These are phyloP conservation scores for Cutaneotrichosporon cutaneum DNA, from an alignment of 1,284 basidiomycete species.

Conservation along the genomic window DNA sequence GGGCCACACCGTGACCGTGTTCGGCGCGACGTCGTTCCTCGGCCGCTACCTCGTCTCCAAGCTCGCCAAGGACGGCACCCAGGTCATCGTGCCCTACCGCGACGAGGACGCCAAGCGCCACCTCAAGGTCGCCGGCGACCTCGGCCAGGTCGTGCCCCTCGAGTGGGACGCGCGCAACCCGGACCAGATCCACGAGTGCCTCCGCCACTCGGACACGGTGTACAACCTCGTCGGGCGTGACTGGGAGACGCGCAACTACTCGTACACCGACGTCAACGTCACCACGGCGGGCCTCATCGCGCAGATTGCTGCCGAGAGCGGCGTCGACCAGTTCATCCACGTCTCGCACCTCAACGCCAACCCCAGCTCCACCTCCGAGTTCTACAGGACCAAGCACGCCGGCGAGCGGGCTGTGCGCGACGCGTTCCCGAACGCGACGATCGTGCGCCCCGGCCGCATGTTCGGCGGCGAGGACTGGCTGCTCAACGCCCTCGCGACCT, in stretches of 20 bases:
- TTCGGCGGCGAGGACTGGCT: constrained; percentile 95
- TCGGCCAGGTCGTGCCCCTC: constrained; percentile 94
- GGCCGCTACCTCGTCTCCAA: constrained; percentile 92
- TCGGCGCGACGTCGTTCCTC: constrained; percentile 94
- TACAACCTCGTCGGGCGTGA: constrained; percentile 89
- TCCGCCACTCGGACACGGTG: constrained; percentile 96
- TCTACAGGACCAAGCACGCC: constrained; percentile 85
- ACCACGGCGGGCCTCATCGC: constrained; percentile 71
- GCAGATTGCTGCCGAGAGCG: constrained; percentile 69
- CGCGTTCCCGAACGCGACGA: constrained; percentile 83
- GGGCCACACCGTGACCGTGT: constrained; percentile 92
- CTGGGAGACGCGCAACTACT: constrained; percentile 90
- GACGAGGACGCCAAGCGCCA: constrained; percentile 93
- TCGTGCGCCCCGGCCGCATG: constrained; percentile 81
- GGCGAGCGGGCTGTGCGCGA: constrained; percentile 86
- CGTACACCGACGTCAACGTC: constrained; percentile 63
- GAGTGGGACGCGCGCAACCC: constrained; percentile 92
- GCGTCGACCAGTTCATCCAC: constrained; percentile 85
- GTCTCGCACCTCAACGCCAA: constrained; percentile 94
- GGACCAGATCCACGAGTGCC: constrained; percentile 86
- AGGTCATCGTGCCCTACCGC: constrained; percentile 92
- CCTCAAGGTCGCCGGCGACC: constrained; percentile 89
- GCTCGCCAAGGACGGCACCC: constrained; percentile 89
- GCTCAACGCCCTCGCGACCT: constrained; percentile 85
- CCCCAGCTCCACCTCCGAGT: constrained; percentile 71